Conservation (phyloP, 257 asterid genomes). For the Anisodus acutangulus region DNA sequence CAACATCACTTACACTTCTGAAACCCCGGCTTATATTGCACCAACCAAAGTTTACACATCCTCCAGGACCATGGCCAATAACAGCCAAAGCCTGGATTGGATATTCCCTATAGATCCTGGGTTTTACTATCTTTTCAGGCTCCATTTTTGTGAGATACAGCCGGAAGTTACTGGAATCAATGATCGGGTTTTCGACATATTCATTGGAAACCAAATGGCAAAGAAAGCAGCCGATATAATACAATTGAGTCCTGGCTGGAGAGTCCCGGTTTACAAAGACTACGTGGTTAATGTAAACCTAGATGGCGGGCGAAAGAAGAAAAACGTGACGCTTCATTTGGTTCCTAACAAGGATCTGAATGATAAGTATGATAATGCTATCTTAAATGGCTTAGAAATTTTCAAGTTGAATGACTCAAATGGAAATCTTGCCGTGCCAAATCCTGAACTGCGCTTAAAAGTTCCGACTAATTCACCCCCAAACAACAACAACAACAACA, state of each 20-base stretch:
- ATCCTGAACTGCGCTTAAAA: slow-evolving; percentile 35
- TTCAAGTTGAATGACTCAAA: slow-evolving; percentile 50
- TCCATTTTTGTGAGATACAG: slow-evolving; percentile 62
- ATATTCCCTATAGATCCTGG: slow-evolving; percentile 55
- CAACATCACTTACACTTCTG: slow-evolving; percentile 32
- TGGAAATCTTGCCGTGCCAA: slow-evolving; percentile 52
- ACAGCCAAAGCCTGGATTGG: slow-evolving; percentile 45
- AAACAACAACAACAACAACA: neutral
- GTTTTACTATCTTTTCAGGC: slow-evolving; percentile 48
- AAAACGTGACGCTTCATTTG: slow-evolving; percentile 41
- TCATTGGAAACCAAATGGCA: slow-evolving; percentile 36
- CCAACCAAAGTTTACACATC: slow-evolving; percentile 50
- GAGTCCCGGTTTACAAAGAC: slow-evolving; percentile 50
- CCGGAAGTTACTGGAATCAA: neutral
- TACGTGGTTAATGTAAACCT: slow-evolving; percentile 34
- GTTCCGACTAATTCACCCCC: neutral
- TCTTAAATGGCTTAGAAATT: slow-evolving; percentile 70
- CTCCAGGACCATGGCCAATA: slow-evolving; percentile 31
- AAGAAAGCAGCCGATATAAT: slow-evolving; percentile 38
- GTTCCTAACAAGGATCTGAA: slow-evolving; percentile 5
- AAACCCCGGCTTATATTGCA: slow-evolving; percentile 50
- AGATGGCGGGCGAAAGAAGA: slow-evolving; percentile 34
- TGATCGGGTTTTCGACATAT: slow-evolving; percentile 39
- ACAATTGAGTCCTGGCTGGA: slow-evolving; percentile 22
- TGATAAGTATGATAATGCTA: slow-evolving; percentile 9